Conservation (phyloP, 129 eudicot species). For the Escallonia rubra region DNA sequence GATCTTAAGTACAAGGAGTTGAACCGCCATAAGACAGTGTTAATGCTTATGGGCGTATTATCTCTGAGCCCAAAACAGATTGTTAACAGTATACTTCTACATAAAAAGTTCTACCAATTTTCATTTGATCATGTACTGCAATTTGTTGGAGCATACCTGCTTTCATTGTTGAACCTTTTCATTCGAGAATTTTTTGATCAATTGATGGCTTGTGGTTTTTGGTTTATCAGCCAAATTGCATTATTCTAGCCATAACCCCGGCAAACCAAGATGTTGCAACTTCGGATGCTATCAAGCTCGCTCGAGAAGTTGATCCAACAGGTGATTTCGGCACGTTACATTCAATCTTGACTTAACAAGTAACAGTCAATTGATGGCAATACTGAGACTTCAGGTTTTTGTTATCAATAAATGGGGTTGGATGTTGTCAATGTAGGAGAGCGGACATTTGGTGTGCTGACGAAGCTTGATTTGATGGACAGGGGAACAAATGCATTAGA, state of each 20-base stretch:
- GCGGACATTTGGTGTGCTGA: conserved; percentile 65
- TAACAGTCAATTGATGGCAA: neutral
- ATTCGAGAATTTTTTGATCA: neutral
- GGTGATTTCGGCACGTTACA: conserved; percentile 24
- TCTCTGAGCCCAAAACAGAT: neutral
- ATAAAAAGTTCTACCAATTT: neutral
- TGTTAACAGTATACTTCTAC: neutral
- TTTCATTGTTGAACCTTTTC: neutral
- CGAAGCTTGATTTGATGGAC: conserved; percentile 78
- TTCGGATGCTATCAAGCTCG: conserved; percentile 66
- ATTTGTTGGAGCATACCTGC: neutral
- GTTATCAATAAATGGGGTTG: neutral
- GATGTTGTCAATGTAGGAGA: conserved; percentile 31
- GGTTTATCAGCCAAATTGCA: conserved; percentile 53
- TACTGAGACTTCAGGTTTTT: neutral
- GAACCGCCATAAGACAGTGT: too few relatives aligned
- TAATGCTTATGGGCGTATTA: neutral
- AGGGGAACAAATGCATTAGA: conserved; percentile 70
- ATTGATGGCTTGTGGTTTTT: neutral
- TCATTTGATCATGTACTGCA: neutral
- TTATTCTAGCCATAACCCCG: conserved; percentile 69
- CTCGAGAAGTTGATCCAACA: conserved; percentile 64
- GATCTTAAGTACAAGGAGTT: too few relatives aligned
- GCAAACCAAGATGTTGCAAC: conserved; percentile 75
- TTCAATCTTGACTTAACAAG: neutral